Percentiles rank a stretch among this genome's conserved stretches.
phyloP scores from a whole-genome alignment of 2,329 filamentous ascomycete species.

The Cercospora sp. region DNA sequence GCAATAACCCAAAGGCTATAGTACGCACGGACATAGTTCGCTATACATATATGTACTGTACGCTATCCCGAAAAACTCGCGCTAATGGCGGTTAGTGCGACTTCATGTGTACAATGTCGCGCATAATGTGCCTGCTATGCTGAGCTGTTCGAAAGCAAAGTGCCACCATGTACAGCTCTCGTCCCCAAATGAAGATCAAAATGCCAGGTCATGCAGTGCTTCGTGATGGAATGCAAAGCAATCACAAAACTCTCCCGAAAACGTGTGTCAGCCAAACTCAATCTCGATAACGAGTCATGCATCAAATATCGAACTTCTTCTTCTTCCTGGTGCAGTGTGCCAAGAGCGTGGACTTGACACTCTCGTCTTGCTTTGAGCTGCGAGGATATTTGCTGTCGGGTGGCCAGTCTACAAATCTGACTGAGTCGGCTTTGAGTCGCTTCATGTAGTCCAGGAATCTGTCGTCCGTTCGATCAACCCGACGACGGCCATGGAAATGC shows the following conservation, averaged over 20 bases:
- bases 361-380: slow-evolving; percentile 38
- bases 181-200: neutral
- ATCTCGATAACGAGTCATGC: slow-evolving; percentile 10
- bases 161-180: neutral
- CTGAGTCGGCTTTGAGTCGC: slow-evolving; percentile 47
- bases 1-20: neutral
- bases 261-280: neutral
- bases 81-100: neutral
- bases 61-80: neutral
- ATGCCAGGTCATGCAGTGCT: neutral
- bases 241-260: neutral
- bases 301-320: slow-evolving; percentile 29
- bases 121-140: slow-evolving; percentile 2
- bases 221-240: neutral
- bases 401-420: slow-evolving; percentile 38
- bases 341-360: slow-evolving; percentile 38
- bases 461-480: slow-evolving; percentile 38
- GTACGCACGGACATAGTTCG: neutral
- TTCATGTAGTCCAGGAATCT: slow-evolving; percentile 49
- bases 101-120: neutral
- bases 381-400: slow-evolving; percentile 29
- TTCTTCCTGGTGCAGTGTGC: slow-evolving; percentile 25
- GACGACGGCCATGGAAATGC: slow-evolving; percentile 45
- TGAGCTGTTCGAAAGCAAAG: neutral
- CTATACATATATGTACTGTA: neutral